These are phyloP conservation scores for Lepidium africanum DNA, from an alignment of 345 rosid genomes.

Conservation along the genomic window DNA sequence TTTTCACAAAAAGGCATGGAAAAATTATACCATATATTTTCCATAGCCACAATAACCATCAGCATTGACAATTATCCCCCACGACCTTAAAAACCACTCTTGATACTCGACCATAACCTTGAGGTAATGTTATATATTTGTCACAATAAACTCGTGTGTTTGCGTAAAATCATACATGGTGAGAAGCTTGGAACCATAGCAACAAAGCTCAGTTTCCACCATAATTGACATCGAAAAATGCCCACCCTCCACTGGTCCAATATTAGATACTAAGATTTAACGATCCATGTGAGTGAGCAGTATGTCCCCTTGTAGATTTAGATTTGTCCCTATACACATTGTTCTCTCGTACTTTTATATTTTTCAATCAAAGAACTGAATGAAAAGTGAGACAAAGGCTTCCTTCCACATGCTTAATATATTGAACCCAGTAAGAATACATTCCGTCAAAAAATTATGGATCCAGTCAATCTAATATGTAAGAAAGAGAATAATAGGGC, in stretches of 20 bases:
- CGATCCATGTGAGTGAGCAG: conserved; percentile 63
- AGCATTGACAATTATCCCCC: conserved; percentile 87
- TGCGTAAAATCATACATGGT: neutral
- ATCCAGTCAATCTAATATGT: too few species aligned
- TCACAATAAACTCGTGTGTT: neutral
- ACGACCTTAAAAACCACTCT: conserved; percentile 60
- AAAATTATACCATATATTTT: conserved; percentile 57
- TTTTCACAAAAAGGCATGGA: neutral
- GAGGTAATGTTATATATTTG: conserved; percentile 4
- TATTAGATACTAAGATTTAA: conserved; percentile 71
- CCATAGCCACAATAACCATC: conserved; percentile 94
- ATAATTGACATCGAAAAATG: conserved; percentile 86
- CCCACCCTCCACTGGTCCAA: conserved; percentile 99
- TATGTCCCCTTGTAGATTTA: conserved; percentile 73
- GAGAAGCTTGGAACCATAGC: neutral
- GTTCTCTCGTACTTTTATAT: too few species aligned
- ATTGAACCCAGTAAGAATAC: too few species aligned
- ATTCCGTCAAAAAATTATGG: too few species aligned
- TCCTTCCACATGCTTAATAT: too few species aligned
- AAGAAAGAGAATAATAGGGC: too few species aligned
- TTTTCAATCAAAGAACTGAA: too few species aligned
- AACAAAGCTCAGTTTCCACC: conserved; percentile 91
- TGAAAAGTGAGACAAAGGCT: too few species aligned
- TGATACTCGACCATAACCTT: conserved; percentile 93
- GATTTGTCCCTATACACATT: neutral